Base-by-base conservation (phyloP, 2,329 filamentous ascomycete species). In the Ascochyta rabiei region DNA sequence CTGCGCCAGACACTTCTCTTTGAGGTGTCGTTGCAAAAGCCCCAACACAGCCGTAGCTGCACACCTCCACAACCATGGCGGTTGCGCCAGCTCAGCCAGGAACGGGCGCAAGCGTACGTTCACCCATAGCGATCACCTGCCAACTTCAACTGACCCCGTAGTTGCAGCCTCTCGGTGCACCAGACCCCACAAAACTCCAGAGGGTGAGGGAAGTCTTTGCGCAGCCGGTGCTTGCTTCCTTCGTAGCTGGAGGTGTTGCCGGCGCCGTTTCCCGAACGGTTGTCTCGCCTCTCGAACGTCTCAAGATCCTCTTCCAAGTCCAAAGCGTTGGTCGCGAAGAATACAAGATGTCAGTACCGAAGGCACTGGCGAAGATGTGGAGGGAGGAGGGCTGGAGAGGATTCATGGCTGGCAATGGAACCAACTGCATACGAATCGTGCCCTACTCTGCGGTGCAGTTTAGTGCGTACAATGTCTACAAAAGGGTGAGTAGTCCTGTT, bases 361-460 rank as follows among this genome's bases (percentile, higher is more conserved):
- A 96, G 77, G 95, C 91, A 4, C 81, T 99, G 61, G 84, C 80
- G 37, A 99, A 99, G 77, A 99, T 99, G 89, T 96, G 93, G 88
- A 87, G 82, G 66, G 95, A 99, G 74, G 95, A 99, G 77, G 95
- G 95, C 49, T 98, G 93, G 91, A 87, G 87, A 75, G 95, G 95
- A 0, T 96, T 98, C 77, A 96, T 99, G 93, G 87, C 92, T 63
- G 95, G 95, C 47, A 99, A 99, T 74, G 95, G 95, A 60, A 97
- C 93, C 57, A 99, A 99, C 76, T 99, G 95, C 81, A 91, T 99
- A 68, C 90, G 95, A 59, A 99, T 99, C 64, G 91, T 99, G 47
- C 95, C 95, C 4, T 99, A 99, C 76, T 98, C 93, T 44, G 95
- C 95, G 10, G 95, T 98, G 35, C 95, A 99, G 72, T 99, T 99